These are phyloP conservation scores for Fusarium sp. DNA, from an alignment of 2,329 filamentous ascomycete species.

Conservation along the genomic window DNA sequence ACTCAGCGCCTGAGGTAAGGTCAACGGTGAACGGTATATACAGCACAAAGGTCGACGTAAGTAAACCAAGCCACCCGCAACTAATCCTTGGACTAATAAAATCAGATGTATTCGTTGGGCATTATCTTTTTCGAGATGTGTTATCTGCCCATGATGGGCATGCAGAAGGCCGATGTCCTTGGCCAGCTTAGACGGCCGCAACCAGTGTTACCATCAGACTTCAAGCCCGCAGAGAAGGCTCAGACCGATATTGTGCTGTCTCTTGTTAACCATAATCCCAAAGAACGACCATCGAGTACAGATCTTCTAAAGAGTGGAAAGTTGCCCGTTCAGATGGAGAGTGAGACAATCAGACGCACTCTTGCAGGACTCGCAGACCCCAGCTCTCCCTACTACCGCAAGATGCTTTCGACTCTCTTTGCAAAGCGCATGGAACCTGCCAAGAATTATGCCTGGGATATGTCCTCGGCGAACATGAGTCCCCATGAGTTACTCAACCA, in stretches of 20 bases:
- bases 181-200: conserved; percentile 75
- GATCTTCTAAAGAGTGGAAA: conserved; percentile 89
- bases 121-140: conserved; percentile 99
- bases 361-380: conserved; percentile 85
- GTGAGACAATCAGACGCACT: conserved; percentile 87
- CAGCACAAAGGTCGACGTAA: conserved; percentile 90
- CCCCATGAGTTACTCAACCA: conserved; percentile 76
- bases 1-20: conserved; percentile 91
- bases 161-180: conserved; percentile 74
- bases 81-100: conserved; percentile 20
- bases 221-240: conserved; percentile 75
- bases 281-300: conserved; percentile 82
- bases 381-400: conserved; percentile 87
- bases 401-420: conserved; percentile 89
- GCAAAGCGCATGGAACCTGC: conserved; percentile 79
- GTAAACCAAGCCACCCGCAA: conserved; percentile 46
- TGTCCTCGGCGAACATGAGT: conserved; percentile 67
- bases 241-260: conserved; percentile 84
- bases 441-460: conserved; percentile 84
- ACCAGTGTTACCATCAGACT: conserved; percentile 78
- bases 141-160: conserved; percentile 73
- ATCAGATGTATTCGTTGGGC: conserved; percentile 91
- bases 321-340: conserved; percentile 90
- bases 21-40: conserved; percentile 81
- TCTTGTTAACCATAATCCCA: conserved; percentile 84